Evolutionary conservation across 805 yeast species (phyloP).

Genomic region (Helenozyma rhizophorensis): DNA sequence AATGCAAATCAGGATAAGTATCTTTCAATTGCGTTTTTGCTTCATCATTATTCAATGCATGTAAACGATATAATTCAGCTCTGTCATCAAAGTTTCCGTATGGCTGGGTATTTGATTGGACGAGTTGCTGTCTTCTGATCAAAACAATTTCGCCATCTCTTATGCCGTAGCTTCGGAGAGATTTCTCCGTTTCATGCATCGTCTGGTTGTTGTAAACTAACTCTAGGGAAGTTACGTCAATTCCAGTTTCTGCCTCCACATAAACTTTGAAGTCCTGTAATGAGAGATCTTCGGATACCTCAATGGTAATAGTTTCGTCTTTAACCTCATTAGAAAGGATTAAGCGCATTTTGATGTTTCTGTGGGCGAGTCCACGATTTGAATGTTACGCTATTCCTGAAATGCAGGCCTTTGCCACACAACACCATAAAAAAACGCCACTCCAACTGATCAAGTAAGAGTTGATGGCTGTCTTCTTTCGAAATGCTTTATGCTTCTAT

Average conservation of each 20-base stretch:
- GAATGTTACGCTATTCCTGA: no score
- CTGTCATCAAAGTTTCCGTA: no score
- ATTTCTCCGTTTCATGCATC: slow-evolving; percentile 28
- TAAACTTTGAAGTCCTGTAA: slow-evolving; percentile 69
- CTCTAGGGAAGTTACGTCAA: slow-evolving; percentile 44
- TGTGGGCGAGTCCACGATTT: no score
- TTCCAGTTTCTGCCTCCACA: slow-evolving; percentile 63
- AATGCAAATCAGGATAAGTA: slow-evolving; percentile 46
- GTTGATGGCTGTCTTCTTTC: no score
- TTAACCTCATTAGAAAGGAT: slow-evolving; percentile 17
- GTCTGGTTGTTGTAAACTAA: slow-evolving; percentile 44
- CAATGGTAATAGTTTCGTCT: slow-evolving; percentile 41
- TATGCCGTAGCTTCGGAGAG: slow-evolving; percentile 46
- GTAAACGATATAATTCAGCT: slow-evolving; percentile 47
- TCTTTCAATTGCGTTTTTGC: slow-evolving; percentile 30
- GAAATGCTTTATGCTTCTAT: no score
- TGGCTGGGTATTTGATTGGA: no score
- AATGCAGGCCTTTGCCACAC: no score
- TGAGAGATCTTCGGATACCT: slow-evolving; percentile 60
- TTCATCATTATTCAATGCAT: slow-evolving; percentile 39
- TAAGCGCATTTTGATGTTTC: slow-evolving; percentile 10
- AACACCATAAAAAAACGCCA: no score
- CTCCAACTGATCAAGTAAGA: no score
- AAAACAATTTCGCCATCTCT: slow-evolving; percentile 59
- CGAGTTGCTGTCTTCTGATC: slow-evolving; percentile 16